Evolutionary conservation across 805 yeast genomes (phyloP), one percentile per base, ranked within the genome.

Genomic region (Zygosaccharomyces rouxii): DNA sequence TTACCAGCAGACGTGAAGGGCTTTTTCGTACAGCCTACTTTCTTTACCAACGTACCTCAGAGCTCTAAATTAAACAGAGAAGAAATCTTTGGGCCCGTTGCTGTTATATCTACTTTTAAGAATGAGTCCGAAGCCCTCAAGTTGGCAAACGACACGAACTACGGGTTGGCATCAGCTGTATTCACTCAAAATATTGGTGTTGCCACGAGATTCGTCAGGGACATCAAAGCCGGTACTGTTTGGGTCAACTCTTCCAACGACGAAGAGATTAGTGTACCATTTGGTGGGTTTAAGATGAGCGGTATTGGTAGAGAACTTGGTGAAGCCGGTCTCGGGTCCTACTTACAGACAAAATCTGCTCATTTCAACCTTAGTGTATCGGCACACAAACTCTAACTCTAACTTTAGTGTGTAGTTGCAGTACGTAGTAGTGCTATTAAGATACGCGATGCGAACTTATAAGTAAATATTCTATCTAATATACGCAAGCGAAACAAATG

Each of bases 261-360:
- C 55, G 78, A 79, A 57, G 82, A 80, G 59, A 64, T 73, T 49
- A 73, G 75, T 49, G 79, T 83, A 48, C 95, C 95, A 26, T 86
- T 87, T 64, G 95, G 95, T 42, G 95, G 95, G 35, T 84, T 79
- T 68, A 85, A 86, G 70, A 73, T 77, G 76, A 79, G 86, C 55
- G 95, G 95, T 54, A 74, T 84, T 54, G 95, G 95, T 51, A 79
- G 92, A 57, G 94, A 86, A 70, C 74, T 86, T 54, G 92, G 94
- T 46, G 81, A 80, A 64, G 80, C 78, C 60, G 95, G 88, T 44
- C 76, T 86, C 42, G 74, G 76, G 48, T 73, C 78, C 62, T 86
- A 85, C 71, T 78, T 88, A 18, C 89, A 84, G 71, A 75, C 78
- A 49, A 87, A 86, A 73, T 78, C 90, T 44, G 81, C 86, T 47